A percentile compares a stretch with the other conserved stretches of the same genome.
Evolutionary conservation across 768 basidiomycete species (phyloP).

Genomic region (Tricholoma bakamatsutake): DNA sequence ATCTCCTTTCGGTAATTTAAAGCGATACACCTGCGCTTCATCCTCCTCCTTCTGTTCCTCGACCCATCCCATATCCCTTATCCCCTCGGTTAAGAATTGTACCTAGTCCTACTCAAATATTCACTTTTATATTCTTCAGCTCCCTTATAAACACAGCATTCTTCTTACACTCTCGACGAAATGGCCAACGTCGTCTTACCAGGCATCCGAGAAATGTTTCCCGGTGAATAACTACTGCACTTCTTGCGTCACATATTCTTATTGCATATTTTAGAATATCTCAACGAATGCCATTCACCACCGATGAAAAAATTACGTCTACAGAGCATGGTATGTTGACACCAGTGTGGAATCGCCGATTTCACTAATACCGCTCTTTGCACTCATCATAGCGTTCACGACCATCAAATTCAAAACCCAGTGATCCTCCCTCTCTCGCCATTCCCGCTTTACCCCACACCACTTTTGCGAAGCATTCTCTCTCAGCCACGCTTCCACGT

Average conservation of each 20-base stretch:
- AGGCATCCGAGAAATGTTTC: constrained; percentile 35
- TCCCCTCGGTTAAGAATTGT: constrained; percentile 12
- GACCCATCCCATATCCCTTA: constrained; percentile 8
- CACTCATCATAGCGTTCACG: too few relatives aligned
- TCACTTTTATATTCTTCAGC: too few relatives aligned
- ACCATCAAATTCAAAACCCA: too few relatives aligned
- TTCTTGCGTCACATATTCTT: background rate
- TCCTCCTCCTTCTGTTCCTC: constrained; percentile 1
- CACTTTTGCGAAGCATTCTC: background rate
- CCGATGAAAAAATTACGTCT: background rate
- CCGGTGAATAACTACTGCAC: constrained; percentile 28
- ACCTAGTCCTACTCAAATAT: background rate
- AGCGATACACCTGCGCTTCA: constrained; percentile 15
- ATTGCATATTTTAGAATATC: constrained; percentile 5
- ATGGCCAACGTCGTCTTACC: constrained; percentile 18
- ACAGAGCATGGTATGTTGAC: too few relatives aligned
- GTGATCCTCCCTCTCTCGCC: background rate
- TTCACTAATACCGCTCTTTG: too few relatives aligned
- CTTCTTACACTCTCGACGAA: constrained; percentile 33
- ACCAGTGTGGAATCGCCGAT: too few relatives aligned
- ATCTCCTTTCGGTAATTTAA: constrained; percentile 14
- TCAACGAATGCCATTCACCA: constrained; percentile 10
- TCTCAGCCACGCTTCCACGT: background rate
- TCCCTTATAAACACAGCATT: background rate
- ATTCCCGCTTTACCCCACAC: background rate